Base-by-base conservation (phyloP, 1,284 basidiomycete genomes). In the Trichosporon sp. region DNA sequence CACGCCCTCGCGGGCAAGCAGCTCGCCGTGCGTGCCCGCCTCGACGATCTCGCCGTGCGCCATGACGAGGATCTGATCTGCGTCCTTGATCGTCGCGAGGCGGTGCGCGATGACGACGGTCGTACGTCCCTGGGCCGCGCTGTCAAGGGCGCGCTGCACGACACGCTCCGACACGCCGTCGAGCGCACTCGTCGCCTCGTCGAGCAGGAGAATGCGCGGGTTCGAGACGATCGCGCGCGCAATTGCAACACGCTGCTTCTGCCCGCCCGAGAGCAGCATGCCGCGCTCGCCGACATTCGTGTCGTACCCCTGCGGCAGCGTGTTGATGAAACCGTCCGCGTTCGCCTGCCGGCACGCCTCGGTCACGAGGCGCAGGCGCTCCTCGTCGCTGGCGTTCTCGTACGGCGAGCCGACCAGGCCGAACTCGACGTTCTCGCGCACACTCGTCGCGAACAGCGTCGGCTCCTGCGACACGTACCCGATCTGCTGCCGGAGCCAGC, bases 121-220 rank as follows among this genome's bases (percentile, higher is more conserved):
- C 0, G 85, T 86, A 42, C 83, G 78, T 25, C 86, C 87, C 38
- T 88, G 87, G 15, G 92, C 86, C 65, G 95, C 95, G 82, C 93
- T 93, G 80, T 98, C 95, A 64, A 99, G 84, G 9, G 95, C 96
- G 77, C 95, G 91, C 83, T 97, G 95, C 0, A 99, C 96, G 68
- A 98, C 87, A 66, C 92, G 91, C 81, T 99, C 96, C 34, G 85
- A 90, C 79, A 92, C 89, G 1, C 93, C 93, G 82, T 98, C 95
- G 12, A 98, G 86, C 27, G 95, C 95, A 69, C 88, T 89, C 2
- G 94, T 97, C 2, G 95, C 95, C 78, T 83, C 81, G 63, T 83
- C 80, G 63, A 82, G 74, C 6, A 82, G 70, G 8, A 82, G 70
- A 47, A 82, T 81, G 21, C 77, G 75, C 0, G 94, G 95, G 81